phyloP scores from a whole-genome alignment of 345 rosid species.

The Linum usitatissimum region DNA sequence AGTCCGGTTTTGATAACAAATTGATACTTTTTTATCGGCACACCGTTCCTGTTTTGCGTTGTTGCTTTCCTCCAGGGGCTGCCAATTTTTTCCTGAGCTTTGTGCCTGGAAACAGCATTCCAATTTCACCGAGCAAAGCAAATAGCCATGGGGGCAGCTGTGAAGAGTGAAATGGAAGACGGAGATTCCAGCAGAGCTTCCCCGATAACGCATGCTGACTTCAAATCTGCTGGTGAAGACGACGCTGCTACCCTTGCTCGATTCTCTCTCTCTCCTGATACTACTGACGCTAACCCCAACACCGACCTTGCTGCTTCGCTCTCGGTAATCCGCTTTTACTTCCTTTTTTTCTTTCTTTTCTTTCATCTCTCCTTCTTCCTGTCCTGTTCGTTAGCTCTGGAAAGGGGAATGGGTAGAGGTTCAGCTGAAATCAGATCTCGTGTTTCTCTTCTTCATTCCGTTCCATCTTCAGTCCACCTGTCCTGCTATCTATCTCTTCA shows the following conservation, averaged over 20 bases:
- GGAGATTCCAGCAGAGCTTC: conserved; percentile 8
- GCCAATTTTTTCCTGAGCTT: neutral
- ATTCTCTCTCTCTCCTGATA: conserved; percentile 3
- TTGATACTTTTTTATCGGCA: too few species aligned
- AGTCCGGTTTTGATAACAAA: too few species aligned
- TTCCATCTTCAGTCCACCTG: neutral
- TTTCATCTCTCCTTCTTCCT: neutral
- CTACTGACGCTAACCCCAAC: neutral
- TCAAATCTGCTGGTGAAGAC: conserved; percentile 10
- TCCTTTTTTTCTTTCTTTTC: neutral
- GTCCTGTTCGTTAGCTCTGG: neutral
- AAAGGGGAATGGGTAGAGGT: neutral
- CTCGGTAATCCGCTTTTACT: neutral
- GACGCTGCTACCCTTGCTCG: conserved; percentile 10
- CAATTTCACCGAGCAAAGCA: neutral
- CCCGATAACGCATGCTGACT: neutral
- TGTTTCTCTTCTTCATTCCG: neutral
- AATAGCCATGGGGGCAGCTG: conserved; percentile 10
- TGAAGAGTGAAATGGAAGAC: conserved; percentile 20
- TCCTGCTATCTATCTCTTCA: neutral
- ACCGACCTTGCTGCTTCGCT: neutral
- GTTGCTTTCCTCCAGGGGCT: neutral
- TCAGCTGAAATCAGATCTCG: neutral
- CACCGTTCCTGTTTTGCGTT: neutral
- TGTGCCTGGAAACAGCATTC: neutral